Percentiles rank a stretch among this genome's conserved stretches.
Conservation (phyloP, 495 filamentous ascomycete species). For the Xeromyces bisporus region DNA sequence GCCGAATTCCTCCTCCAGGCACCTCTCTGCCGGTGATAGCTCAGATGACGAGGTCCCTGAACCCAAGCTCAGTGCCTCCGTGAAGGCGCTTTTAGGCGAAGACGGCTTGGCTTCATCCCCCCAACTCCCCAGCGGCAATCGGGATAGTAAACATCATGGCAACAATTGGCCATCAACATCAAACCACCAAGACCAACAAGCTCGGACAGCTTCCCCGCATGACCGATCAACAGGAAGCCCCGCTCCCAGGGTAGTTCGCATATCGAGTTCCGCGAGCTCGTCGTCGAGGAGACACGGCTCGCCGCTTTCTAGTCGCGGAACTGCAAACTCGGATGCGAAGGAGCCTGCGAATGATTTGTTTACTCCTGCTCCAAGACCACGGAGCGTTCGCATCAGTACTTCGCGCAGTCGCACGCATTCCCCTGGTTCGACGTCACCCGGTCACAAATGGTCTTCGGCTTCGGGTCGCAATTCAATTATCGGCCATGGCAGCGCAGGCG, state of each 20-base stretch:
- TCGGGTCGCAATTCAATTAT: conserved; percentile 17
- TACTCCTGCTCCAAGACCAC: conserved; percentile 46
- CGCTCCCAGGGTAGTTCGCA: conserved; percentile 38
- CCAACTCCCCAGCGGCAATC: conserved; percentile 23
- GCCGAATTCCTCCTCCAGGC: conserved; percentile 9
- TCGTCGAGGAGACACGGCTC: conserved; percentile 21
- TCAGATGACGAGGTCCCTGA: conserved; percentile 59
- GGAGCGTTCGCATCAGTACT: conserved; percentile 42
- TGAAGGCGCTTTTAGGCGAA: conserved; percentile 57
- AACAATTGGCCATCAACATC: conserved; percentile 8
- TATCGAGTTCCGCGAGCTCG: conserved; percentile 24
- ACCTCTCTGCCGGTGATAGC: conserved; percentile 43
- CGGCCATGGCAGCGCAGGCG: conserved; percentile 24
- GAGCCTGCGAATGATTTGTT: conserved; percentile 34
- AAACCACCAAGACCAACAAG: conserved; percentile 21
- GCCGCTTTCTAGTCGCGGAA: conserved; percentile 17
- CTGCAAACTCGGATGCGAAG: conserved; percentile 13
- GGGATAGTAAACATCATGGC: conserved; percentile 8
- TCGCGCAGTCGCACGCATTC: conserved; percentile 23
- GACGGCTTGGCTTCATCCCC: conserved; percentile 40
- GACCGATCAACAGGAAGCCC: conserved; percentile 27
- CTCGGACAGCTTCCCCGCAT: conserved; percentile 23
- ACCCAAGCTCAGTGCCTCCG: conserved; percentile 65
- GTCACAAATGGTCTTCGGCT: conserved; percentile 18
- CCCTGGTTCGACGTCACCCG: conserved; percentile 26